Percentiles rank a stretch among this genome's conserved stretches.
Conservation (phyloP, 2,329 filamentous ascomycete genomes). For the Exserohilum turcica region DNA sequence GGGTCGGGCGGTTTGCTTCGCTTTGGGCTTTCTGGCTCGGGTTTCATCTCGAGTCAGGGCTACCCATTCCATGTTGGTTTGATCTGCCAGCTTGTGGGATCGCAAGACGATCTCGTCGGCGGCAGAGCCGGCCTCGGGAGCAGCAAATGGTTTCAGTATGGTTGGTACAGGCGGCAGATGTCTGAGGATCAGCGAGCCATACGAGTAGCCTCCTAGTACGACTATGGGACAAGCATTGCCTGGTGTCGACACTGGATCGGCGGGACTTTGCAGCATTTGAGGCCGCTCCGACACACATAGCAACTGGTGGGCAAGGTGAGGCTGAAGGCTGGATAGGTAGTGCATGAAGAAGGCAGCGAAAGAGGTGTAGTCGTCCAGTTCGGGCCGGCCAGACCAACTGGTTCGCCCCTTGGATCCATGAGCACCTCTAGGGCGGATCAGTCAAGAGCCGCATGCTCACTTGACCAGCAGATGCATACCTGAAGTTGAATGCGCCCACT, state of each 20-base stretch:
- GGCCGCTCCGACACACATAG: constrained; percentile 23
- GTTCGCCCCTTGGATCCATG: constrained; percentile 75
- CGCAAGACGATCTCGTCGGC: constrained; percentile 72
- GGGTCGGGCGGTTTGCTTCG: constrained; percentile 24
- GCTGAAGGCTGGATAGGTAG: constrained; percentile 67
- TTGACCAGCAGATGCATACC: constrained; percentile 56
- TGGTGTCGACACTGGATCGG: neutral
- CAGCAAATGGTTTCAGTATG: constrained; percentile 65
- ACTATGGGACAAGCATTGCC: constrained; percentile 39
- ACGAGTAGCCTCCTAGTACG: constrained; percentile 83
- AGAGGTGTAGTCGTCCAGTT: constrained; percentile 81
- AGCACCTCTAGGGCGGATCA: constrained; percentile 67
- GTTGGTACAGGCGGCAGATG: constrained; percentile 65
- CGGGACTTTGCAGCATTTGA: neutral
- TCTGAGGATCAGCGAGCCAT: constrained; percentile 81
- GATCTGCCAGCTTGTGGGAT: constrained; percentile 69
- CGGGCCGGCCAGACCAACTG: constrained; percentile 83
- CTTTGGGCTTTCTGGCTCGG: constrained; percentile 37
- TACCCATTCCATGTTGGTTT: constrained; percentile 60
- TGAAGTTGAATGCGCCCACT: constrained; percentile 90
- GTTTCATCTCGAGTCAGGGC: constrained; percentile 27
- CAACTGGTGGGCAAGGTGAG: constrained; percentile 23
- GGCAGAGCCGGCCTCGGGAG: constrained; percentile 60
- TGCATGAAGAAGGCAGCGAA: constrained; percentile 79
- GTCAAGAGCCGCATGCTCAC: neutral